Evolutionary conservation across 2,329 filamentous ascomycete species (phyloP), one percentile per base, ranked within the genome.

Genomic region (Tolypocladium capitatum): DNA sequence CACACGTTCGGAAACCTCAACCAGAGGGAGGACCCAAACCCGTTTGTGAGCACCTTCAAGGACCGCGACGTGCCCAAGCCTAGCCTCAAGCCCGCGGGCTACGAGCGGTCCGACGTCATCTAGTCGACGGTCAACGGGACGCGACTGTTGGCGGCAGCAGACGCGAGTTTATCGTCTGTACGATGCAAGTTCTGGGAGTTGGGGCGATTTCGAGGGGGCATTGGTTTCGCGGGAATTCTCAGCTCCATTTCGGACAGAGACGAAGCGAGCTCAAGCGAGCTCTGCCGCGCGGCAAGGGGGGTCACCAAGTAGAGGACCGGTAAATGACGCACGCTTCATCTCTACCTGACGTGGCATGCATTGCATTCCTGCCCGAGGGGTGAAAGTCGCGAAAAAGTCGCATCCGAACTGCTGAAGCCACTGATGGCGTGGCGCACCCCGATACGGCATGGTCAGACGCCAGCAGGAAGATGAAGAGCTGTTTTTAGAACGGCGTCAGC

Each of bases 1-100:
- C 92, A 98, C 64, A 97, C 92, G 0, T 68, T 98, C 38, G 81
- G 85, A 46, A 97, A 97, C 62, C 72, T 98, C 49, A 73, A 94
- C 56, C 88, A 92, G 62, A 81, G 79, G 46, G 74, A 81, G 32
- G 92, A 98, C 60, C 90, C 91, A 2, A 98, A 98, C 60, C 92
- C 92, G 2, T 98, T 92, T 60, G 83, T 87, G 42, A 86, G 82
- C 64, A 75, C 81, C 56, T 96, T 91, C 71, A 87, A 85, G 65
- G 79, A 88, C 52, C 70, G 71, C 14, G 69, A 69, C 5, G 71
- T 72, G 52, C 87, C 91, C 55, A 86, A 84, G 4, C 78, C 79
- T 1, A 75, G 81, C 43, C 56, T 74, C 28, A 77, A 81, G 61
- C 74, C 83, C 0, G 73, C 73, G 1, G 92, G 92, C 1, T 98